Percentiles rank a stretch among this genome's conserved stretches.
Conservation (phyloP, 1,139 yeast genomes). For the Protomyces macrosporus region DNA sequence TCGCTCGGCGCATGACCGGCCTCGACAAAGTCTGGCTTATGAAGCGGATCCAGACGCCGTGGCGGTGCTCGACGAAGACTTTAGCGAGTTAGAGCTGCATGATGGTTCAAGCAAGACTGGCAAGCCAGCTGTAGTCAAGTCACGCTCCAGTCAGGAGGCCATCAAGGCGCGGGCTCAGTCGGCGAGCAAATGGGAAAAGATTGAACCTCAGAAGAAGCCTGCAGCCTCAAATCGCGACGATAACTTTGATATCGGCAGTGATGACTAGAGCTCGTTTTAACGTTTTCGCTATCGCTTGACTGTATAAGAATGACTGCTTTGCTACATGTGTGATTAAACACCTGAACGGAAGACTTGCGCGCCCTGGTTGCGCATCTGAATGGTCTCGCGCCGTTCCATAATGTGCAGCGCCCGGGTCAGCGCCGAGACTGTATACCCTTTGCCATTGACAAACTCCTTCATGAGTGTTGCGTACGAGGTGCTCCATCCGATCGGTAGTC, state of each 20-base stretch:
- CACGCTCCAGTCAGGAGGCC: neutral
- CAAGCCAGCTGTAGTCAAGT: neutral
- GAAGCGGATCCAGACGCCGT: neutral
- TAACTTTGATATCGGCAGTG: neutral
- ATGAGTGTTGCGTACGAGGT: slow-evolving; percentile 80
- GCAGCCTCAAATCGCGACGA: neutral
- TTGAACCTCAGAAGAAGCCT: neutral
- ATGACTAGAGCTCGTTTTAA: neutral
- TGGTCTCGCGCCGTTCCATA: slow-evolving; percentile 78
- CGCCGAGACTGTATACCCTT: slow-evolving; percentile 62
- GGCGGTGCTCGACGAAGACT: slow-evolving; percentile 16
- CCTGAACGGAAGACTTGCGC: slow-evolving; percentile 79
- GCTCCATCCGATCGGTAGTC: slow-evolving; percentile 96
- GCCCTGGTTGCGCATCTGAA: slow-evolving; percentile 83
- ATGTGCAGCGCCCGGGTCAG: slow-evolving; percentile 77
- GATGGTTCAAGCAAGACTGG: neutral
- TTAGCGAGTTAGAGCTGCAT: slow-evolving; percentile 12
- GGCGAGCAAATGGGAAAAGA: slow-evolving; percentile 5
- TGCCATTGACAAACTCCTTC: slow-evolving; percentile 70
- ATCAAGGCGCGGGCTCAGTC: slow-evolving; percentile 4
- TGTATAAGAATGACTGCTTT: neutral
- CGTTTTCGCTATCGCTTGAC: neutral
- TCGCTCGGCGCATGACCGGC: neutral
- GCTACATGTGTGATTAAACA: slow-evolving; percentile 42
- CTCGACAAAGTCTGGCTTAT: neutral